Conservation (phyloP, 257 asterid genomes). For the Solanum tarapatanum region DNA sequence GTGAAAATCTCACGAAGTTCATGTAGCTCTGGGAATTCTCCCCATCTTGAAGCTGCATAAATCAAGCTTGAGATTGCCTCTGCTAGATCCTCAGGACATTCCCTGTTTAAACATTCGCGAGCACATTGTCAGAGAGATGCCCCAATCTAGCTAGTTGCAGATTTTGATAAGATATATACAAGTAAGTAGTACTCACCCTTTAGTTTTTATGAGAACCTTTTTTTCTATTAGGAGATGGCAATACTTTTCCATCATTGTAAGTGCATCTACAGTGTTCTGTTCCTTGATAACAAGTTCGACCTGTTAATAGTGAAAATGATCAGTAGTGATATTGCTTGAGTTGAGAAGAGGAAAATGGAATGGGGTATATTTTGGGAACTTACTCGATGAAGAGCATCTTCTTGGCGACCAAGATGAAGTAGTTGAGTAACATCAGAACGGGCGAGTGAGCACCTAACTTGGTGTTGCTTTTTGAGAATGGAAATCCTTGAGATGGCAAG, state of each 20-base stretch:
- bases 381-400: slow-evolving; percentile 26
- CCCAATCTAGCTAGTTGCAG: background rate
- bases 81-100: slow-evolving; percentile 29
- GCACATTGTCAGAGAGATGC: background rate
- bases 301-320: background rate
- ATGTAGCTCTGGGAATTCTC: slow-evolving; percentile 40
- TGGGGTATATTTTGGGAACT: background rate
- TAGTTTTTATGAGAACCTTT: slow-evolving; percentile 2
- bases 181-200: slow-evolving; percentile 9
- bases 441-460: slow-evolving; percentile 15
- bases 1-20: slow-evolving; percentile 22
- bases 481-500: slow-evolving; percentile 28
- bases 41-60: slow-evolving; percentile 39
- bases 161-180: background rate
- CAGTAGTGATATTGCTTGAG: background rate
- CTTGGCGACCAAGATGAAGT: slow-evolving; percentile 19
- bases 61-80: slow-evolving; percentile 33
- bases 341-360: background rate
- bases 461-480: slow-evolving; percentile 18
- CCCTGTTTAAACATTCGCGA: slow-evolving; percentile 4
- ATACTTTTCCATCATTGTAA: slow-evolving; percentile 19
- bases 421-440: slow-evolving; percentile 28
- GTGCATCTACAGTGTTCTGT: slow-evolving; percentile 15
- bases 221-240: slow-evolving; percentile 18
- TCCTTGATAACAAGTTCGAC: slow-evolving; percentile 24